Percentiles rank a stretch among this genome's conserved stretches.
Evolutionary conservation across 768 basidiomycete genomes (phyloP).

Genomic region (Mycena vitilis): DNA sequence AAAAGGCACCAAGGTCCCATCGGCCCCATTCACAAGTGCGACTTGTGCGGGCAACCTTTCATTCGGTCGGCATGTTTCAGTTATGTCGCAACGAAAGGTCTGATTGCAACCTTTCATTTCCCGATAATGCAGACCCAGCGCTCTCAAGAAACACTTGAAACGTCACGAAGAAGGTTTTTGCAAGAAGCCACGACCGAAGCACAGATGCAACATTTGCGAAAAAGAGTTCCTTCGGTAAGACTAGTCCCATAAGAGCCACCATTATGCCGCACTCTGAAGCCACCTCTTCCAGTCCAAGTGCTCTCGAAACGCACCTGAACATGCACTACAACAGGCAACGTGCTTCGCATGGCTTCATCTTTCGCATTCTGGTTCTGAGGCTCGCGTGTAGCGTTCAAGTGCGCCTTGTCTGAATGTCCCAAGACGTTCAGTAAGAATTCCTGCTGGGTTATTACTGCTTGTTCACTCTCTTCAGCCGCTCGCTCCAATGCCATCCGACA

Average conservation of each 20-base stretch:
- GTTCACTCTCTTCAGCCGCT: background rate
- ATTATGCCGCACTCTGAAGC: background rate
- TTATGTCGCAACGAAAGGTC: too few species aligned
- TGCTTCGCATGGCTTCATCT: background rate
- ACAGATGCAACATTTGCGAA: background rate
- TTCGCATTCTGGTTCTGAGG: too few species aligned
- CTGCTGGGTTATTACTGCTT: background rate
- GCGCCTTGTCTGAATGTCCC: background rate
- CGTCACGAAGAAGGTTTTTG: background rate
- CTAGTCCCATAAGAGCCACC: background rate
- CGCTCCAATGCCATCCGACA: conserved; percentile 2
- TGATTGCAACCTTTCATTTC: background rate
- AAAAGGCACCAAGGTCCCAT: background rate
- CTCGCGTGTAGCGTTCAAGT: conserved; percentile 1
- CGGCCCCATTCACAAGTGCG: background rate
- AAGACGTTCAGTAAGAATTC: background rate
- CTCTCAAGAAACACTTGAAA: background rate
- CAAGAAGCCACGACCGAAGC: background rate
- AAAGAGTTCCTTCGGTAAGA: conserved; percentile 4
- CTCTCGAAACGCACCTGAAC: conserved; percentile 4
- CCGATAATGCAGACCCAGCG: background rate
- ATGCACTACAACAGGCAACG: conserved; percentile 9
- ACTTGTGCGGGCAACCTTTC: background rate
- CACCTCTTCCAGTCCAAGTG: background rate
- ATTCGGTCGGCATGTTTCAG: background rate